Percentiles rank a stretch among this genome's conserved stretches.
phyloP scores from a whole-genome alignment of 495 filamentous ascomycete genomes.

The Saxophila tyrrhenica region DNA sequence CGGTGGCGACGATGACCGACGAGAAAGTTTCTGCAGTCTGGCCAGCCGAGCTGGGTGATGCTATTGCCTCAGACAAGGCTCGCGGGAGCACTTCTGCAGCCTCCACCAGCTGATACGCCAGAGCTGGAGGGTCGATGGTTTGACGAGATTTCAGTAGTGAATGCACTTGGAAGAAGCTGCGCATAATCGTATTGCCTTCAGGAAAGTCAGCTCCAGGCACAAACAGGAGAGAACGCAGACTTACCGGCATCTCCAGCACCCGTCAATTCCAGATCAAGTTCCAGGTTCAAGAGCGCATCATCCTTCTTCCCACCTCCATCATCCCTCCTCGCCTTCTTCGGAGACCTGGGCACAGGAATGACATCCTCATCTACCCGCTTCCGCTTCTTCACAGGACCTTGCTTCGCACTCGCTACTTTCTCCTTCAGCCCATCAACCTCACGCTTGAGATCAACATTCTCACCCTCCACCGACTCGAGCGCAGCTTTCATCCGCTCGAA shows the following conservation, averaged over 20 bases:
- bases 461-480: neutral
- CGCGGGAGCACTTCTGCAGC: slow-evolving; percentile 10
- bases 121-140: neutral
- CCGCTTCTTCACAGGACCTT: slow-evolving; percentile 7
- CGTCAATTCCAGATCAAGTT: slow-evolving; percentile 6
- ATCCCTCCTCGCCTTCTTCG: slow-evolving; percentile 11
- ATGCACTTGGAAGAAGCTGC: slow-evolving; percentile 13
- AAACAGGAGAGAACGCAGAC: too few species aligned
- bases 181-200: slow-evolving; percentile 13
- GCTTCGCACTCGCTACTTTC: neutral
- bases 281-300: neutral
- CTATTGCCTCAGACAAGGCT: too few species aligned
- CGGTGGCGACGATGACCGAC: slow-evolving; percentile 3
- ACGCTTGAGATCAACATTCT: slow-evolving; percentile 5
- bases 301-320: neutral
- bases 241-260: slow-evolving; percentile 13
- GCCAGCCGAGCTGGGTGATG: too few species aligned
- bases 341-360: slow-evolving; percentile 3
- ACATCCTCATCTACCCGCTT: slow-evolving; percentile 18
- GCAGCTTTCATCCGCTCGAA: slow-evolving; percentile 8
- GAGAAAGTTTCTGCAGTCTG: neutral
- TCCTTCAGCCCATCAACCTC: slow-evolving; percentile 12
- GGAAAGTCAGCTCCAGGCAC: too few species aligned
- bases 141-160: neutral
- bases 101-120: slow-evolving; percentile 12